Evolutionary conservation across 2,329 filamentous ascomycete genomes (phyloP), one percentile per base, ranked within the genome.

Genomic region (Pseudopyricularia cyperi): DNA sequence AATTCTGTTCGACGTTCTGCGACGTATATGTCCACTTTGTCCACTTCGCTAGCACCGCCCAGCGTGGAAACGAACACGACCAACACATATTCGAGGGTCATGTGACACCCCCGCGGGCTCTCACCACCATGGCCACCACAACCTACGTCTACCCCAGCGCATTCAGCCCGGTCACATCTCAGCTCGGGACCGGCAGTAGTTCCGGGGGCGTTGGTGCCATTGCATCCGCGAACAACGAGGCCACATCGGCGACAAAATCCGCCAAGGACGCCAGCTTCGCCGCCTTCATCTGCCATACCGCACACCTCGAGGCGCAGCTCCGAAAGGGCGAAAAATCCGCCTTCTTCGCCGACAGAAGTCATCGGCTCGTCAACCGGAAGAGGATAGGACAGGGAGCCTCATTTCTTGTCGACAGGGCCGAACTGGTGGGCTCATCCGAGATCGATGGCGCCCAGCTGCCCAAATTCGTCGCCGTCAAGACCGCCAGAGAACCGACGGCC

Each of bases 321-420:
- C 50, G 48, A 15, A 54, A 52, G 4, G 55, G 52, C 33, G 49
- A 51, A 12, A 28, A 39, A 12, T 52, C 53, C 2, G 47, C 52
- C 28, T 56, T 55, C 39, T 55, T 54, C 33, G 39, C 49, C 8
- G 30, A 39, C 7, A 28, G 32, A n/a, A 28, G 46, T 1, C 33
- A 33, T 19, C 53, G 35, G 26, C 12, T 53, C 11, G 33, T 46
- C 26, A 49, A 47, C 17, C 51, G 53, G 11, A 51, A 42, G 7
- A 48, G 53, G 22, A 52, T 56, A 15, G 55, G 50, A 15, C 42
- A 53, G 8, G 55, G 55, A 19, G 32, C 50, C 11, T 55, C 55
- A 2, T 56, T 56, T 15, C 48, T 55, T 19, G 55, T 56, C 26
- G 53, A 56, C 5, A 50, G 53, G 33, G 55, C 52, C 15, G 52